These are phyloP conservation scores for Trichoderma sp. DNA, from an alignment of 2,329 filamentous ascomycete genomes.

Conservation along the genomic window DNA sequence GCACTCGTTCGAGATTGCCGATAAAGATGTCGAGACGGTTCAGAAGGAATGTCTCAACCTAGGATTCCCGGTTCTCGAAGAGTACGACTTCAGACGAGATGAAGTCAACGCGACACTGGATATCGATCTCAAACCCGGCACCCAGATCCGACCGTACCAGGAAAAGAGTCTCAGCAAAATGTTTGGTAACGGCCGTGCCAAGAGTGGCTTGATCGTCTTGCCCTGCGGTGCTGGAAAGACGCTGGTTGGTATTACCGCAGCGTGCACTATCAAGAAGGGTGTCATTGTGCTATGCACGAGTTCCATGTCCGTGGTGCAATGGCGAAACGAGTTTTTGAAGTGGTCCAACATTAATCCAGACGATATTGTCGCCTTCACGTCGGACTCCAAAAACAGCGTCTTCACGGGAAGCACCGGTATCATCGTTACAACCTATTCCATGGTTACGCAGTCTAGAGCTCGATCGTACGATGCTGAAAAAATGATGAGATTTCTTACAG, in stretches of 20 bases:
- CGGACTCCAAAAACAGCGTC: slow-evolving; percentile 76
- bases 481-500: slow-evolving; percentile 93
- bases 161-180: slow-evolving; percentile 98
- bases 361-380: slow-evolving; percentile 93
- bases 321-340: slow-evolving; percentile 93
- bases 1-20: slow-evolving; percentile 88
- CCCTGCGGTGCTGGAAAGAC: slow-evolving; percentile 98
- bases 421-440: slow-evolving; percentile 96
- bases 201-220: slow-evolving; percentile 95
- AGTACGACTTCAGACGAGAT: slow-evolving; percentile 96
- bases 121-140: slow-evolving; percentile 87
- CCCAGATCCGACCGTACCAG: slow-evolving; percentile 91
- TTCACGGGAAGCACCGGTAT: slow-evolving; percentile 92
- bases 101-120: slow-evolving; percentile 86
- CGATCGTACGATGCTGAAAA: slow-evolving; percentile 91
- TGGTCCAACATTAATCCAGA: slow-evolving; percentile 96
- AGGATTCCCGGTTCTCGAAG: slow-evolving; percentile 84
- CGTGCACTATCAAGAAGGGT: slow-evolving; percentile 96
- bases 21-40: slow-evolving; percentile 79
- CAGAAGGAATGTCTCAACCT: slow-evolving; percentile 88
- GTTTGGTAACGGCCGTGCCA: slow-evolving; percentile 97
- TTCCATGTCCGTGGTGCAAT: slow-evolving; percentile 97
- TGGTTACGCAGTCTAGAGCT: slow-evolving; percentile 91
- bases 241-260: slow-evolving; percentile 95
- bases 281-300: slow-evolving; percentile 94